Conservation (phyloP, 1,284 basidiomycete genomes). For the Fomitopsis schrenkii region DNA sequence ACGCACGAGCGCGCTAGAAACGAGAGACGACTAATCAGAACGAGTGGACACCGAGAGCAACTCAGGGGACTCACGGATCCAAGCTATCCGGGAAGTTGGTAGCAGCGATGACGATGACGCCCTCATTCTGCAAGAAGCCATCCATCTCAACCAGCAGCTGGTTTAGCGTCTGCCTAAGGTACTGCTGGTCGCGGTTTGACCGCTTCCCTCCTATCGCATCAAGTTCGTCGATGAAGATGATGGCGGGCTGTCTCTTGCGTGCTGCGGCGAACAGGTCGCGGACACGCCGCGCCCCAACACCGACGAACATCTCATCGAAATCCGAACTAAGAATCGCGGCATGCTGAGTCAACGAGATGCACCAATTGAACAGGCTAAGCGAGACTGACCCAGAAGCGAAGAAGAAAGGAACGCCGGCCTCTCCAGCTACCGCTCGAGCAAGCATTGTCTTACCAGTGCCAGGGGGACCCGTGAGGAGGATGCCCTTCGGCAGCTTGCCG, state of each 20-base stretch:
- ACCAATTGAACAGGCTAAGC: background rate
- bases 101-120: slow-evolving; percentile 91
- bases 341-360: background rate
- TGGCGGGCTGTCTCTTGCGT: slow-evolving; percentile 91
- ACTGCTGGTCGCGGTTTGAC: slow-evolving; percentile 82
- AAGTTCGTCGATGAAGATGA: slow-evolving; percentile 93
- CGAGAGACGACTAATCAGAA: background rate
- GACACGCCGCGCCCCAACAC: slow-evolving; percentile 94
- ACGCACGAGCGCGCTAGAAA: slow-evolving; percentile 68
- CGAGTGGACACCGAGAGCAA: slow-evolving; percentile 10
- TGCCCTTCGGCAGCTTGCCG: slow-evolving; percentile 89
- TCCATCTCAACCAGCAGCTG: slow-evolving; percentile 95
- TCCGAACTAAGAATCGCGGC: slow-evolving; percentile 61
- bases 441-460: slow-evolving; percentile 98
- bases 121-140: slow-evolving; percentile 88
- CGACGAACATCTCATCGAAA: slow-evolving; percentile 98
- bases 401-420: slow-evolving; percentile 93
- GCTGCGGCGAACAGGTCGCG: slow-evolving; percentile 95
- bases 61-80: slow-evolving; percentile 57
- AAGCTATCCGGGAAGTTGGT: slow-evolving; percentile 94
- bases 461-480: slow-evolving; percentile 84
- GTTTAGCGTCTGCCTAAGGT: slow-evolving; percentile 91
- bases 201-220: slow-evolving; percentile 95
- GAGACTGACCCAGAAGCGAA: slow-evolving; percentile 71
- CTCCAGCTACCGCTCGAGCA: slow-evolving; percentile 93